Base-by-base conservation (phyloP, 2,329 filamentous ascomycete genomes). In the Nannizzia gypsea region DNA sequence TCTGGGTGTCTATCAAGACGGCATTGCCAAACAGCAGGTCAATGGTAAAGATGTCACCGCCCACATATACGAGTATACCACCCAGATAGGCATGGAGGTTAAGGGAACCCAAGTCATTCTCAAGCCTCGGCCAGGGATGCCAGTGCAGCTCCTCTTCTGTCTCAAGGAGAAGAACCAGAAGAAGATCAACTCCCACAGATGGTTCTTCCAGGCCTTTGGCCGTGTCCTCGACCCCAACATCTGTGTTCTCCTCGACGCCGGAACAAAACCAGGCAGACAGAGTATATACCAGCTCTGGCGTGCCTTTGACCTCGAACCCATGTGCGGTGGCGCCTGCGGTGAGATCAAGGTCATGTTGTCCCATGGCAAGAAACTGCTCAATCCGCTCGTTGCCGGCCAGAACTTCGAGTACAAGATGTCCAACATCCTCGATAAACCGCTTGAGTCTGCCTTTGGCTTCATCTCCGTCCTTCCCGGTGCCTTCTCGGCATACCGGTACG, bases 341-440 rank as follows among this genome's bases (percentile, higher is more conserved):
- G 93, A 99, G 74, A 99, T 99, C 79, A 97, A 99, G 75, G 92
- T 92, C 65, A 96, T 97, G 91, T 80, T 97, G 76, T 84, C 83
- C 2, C 84, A 82, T 61, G 91, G 92, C 64, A 92, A 88, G 74
- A 90, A 95, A 68, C 81, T 99, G 38, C 72, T 96, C 65, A 99
- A 97, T 69, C 93, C 93, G 0, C 81, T 99, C 3, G 89, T 99
- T 22, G 93, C 93, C 1, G 91, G 91, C 0, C 93, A 99, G 69
- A 99, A 99, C 71, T 99, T 99, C 68, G 93, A 99, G 77, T 99
- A 99, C 81, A 99, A 99, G 81, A 96, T 99, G 88, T 96, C 90
- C 73, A 99, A 99, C 70, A 99, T 99, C 70, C 81, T 99, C 50
- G 93, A 99, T 73, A 99, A 99, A 77, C 93, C 93, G 1, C 78